Evolutionary conservation across 768 basidiomycete genomes (phyloP).

Genomic region (Termitomyces sp.): DNA sequence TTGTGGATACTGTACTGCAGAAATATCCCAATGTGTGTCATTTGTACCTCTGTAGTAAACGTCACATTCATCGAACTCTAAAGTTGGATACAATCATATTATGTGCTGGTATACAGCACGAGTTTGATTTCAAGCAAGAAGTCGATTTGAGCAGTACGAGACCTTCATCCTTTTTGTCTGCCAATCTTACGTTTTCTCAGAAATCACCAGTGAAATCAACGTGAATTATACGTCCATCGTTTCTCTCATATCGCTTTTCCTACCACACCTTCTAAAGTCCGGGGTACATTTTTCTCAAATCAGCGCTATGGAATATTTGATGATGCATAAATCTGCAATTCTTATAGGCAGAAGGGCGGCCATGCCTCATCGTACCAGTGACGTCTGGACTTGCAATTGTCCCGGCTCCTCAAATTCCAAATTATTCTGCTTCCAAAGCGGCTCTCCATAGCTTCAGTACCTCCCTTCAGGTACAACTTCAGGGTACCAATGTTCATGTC

Average conservation of each 20-base stretch:
- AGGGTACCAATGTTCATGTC: constrained; percentile 45
- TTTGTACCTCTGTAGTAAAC: not conserved
- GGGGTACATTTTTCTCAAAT: constrained; percentile 29
- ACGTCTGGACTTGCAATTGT: constrained; percentile 47
- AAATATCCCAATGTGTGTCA: constrained; percentile 42
- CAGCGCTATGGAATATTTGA: not conserved
- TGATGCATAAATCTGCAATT: not conserved
- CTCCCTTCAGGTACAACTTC: constrained; percentile 41
- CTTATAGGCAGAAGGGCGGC: constrained; percentile 35
- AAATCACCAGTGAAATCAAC: constrained; percentile 39
- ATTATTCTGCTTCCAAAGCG: constrained; percentile 55
- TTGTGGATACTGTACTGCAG: constrained; percentile 33
- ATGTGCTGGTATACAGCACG: constrained; percentile 47
- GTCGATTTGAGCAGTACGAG: constrained; percentile 35
- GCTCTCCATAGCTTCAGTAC: constrained; percentile 47
- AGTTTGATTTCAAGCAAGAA: constrained; percentile 37
- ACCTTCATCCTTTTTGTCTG: not conserved
- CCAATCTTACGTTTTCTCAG: constrained; percentile 19
- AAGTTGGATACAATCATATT: constrained; percentile 55
- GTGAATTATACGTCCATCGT: constrained; percentile 50
- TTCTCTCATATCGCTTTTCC: constrained; percentile 39
- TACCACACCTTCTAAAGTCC: constrained; percentile 52
- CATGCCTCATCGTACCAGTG: constrained; percentile 44
- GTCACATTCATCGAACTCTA: not conserved
- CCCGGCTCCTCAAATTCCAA: constrained; percentile 34